phyloP scores from a whole-genome alignment of 106 monocot genomes.

The Amphibolis antarctica region DNA sequence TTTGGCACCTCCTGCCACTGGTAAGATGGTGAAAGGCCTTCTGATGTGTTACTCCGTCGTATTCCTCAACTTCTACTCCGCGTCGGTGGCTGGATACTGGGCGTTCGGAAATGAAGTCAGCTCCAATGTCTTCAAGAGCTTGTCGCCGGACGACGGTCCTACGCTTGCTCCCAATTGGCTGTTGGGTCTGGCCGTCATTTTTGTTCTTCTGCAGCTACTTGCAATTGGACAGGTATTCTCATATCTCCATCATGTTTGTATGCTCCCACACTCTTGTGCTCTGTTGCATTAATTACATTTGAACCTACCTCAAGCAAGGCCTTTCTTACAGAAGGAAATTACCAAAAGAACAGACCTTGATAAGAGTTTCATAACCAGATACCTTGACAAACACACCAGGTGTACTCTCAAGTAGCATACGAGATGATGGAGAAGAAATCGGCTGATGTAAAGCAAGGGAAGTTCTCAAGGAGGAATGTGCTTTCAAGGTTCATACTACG shows the following conservation, averaged over 20 bases:
- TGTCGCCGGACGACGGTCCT: conserved; percentile 52
- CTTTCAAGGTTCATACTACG: conserved; percentile 47
- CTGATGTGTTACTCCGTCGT: conserved; percentile 55
- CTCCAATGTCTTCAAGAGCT: conserved; percentile 23
- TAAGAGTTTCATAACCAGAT: too few relatives aligned
- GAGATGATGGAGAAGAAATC: conserved; percentile 82
- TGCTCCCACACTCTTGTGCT: too few relatives aligned
- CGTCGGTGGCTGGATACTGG: conserved; percentile 56
- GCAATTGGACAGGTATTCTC: conserved; percentile 66
- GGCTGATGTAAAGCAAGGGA: conserved; percentile 37
- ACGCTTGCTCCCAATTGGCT: conserved; percentile 65
- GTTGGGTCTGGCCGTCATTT: conserved; percentile 50
- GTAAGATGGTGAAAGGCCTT: conserved; percentile 78
- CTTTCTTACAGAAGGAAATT: too few relatives aligned
- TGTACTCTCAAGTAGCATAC: conserved; percentile 82
- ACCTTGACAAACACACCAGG: conserved; percentile 14
- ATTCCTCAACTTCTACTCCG: conserved; percentile 47
- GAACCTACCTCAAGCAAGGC: too few relatives aligned
- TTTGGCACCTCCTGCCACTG: conserved; percentile 58
- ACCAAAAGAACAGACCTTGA: too few relatives aligned
- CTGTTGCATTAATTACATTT: too few relatives aligned
- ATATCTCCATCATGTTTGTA: conserved; percentile 18
- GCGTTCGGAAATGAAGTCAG: conserved; percentile 40
- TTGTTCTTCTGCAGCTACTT: conserved; percentile 57
- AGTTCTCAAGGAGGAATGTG: conserved; percentile 51